Base-by-base conservation (phyloP, 192 early-diverging fungal species). In the Phycomyces nitens region DNA sequence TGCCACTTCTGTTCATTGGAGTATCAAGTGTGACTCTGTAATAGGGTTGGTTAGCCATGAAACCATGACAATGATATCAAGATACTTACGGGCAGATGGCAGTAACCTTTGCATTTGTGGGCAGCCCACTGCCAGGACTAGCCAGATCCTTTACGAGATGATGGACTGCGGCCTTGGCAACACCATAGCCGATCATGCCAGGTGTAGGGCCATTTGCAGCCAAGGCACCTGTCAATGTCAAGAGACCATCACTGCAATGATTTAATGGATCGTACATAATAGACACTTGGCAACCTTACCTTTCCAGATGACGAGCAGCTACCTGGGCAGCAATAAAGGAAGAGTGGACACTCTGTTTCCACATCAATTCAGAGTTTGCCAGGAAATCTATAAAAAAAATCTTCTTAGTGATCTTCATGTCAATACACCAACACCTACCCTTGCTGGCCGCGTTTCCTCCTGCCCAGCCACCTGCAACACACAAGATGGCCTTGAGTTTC, bases 391-490 rank as follows among this genome's bases (percentile, higher is more conserved):
- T 34, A 34, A 34, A 34, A 0, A 12, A 23, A 10, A 3, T 50
- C 21, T n/a, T n/a, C n/a, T n/a, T n/a, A n/a, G n/a, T n/a, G n/a
- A n/a, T n/a, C n/a, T n/a, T n/a, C n/a, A n/a, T 8, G 20, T 38
- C 9, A 43, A 43, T 51, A 29, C 22, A 7, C 21, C 26, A n/a
- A 39, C 1, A 2, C 69, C 21, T 82, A 83, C 83, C 81, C 34
- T 73, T 65, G 68, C 84, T 84, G 16, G 77, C 80, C 23, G 92
- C 84, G 65, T 92, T 92, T 15, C 96, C 96, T 34, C 94, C 94
- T 49, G 89, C 90, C 93, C 94, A 99, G 6, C 96, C 96, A 55
- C 96, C 96, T 39, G 96, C 96, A 14, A 93, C 94, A 68, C 92
- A 95, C 26, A 99, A 68, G 51, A 99, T 80, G 1, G 91, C 94